phyloP scores from a whole-genome alignment of 306 rosid genomes.

The Trichosanthes cucumerina region DNA sequence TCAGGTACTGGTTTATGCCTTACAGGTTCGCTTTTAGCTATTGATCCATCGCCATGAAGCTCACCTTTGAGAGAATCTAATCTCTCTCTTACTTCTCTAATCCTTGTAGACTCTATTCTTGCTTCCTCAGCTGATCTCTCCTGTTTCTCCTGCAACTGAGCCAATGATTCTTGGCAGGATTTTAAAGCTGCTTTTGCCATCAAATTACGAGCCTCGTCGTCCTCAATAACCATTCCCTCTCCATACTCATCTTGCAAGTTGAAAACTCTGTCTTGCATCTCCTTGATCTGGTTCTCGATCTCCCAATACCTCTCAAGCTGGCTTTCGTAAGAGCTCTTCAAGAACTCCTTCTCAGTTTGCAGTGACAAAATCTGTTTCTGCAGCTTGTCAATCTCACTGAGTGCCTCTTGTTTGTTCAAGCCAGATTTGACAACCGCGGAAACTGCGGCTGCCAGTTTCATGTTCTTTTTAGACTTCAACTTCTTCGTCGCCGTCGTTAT shows the following conservation, averaged over 20 bases:
- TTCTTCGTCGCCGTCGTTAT: slow-evolving; percentile 37
- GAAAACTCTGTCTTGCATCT: slow-evolving; percentile 53
- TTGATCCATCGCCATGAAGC: slow-evolving; percentile 21
- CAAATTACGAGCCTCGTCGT: slow-evolving; percentile 72
- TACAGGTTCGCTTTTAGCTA: slow-evolving; percentile 15
- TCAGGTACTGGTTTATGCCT: slow-evolving; percentile 16
- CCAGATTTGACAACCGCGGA: slow-evolving; percentile 48
- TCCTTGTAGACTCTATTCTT: slow-evolving; percentile 39
- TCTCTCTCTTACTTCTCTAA: slow-evolving; percentile 39
- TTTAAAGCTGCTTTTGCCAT: slow-evolving; percentile 79
- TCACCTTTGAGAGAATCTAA: slow-evolving; percentile 44
- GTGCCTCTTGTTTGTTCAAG: slow-evolving; percentile 59
- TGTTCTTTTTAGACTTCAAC: slow-evolving; percentile 25
- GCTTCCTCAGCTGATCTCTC: slow-evolving; percentile 55
- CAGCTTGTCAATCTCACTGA: slow-evolving; percentile 53
- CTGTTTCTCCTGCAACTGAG: slow-evolving; percentile 47
- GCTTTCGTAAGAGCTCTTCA: slow-evolving; percentile 67
- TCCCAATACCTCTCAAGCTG: slow-evolving; percentile 55
- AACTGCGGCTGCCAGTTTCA: background rate
- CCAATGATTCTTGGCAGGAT: slow-evolving; percentile 70
- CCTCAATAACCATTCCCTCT: slow-evolving; percentile 66
- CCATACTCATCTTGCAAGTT: slow-evolving; percentile 80
- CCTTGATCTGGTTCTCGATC: slow-evolving; percentile 61
- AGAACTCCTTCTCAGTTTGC: slow-evolving; percentile 88
- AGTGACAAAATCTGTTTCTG: slow-evolving; percentile 74